Evolutionary conservation across 768 basidiomycete species (phyloP).

Genomic region (Chlorophyllum brunneum): DNA sequence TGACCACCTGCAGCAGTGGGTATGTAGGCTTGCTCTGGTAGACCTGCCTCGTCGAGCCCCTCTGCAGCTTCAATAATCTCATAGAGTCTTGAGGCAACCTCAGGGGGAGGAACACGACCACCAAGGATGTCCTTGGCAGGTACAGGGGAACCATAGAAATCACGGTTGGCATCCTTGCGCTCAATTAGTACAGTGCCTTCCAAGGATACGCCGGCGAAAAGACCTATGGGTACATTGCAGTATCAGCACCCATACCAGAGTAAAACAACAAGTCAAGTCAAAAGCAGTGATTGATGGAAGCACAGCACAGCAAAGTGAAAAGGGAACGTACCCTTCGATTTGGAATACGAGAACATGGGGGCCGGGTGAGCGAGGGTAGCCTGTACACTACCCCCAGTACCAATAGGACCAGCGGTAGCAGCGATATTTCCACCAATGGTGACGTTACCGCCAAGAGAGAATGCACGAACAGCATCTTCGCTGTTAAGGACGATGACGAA

Average conservation of each 20-base stretch:
- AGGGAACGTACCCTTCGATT: conserved; percentile 76
- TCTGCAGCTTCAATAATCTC: conserved; percentile 97
- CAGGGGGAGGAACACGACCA: conserved; percentile 95
- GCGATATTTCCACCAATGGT: conserved; percentile 90
- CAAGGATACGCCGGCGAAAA: conserved; percentile 91
- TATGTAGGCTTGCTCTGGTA: conserved; percentile 79
- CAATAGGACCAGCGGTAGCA: conserved; percentile 88
- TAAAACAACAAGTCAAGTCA: neutral
- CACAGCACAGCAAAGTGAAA: neutral
- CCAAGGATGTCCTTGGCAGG: conserved; percentile 89
- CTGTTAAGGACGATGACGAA: conserved; percentile 97
- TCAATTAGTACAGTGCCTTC: conserved; percentile 95
- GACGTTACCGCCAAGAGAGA: conserved; percentile 93
- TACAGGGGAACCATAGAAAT: conserved; percentile 91
- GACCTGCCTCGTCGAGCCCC: conserved; percentile 80
- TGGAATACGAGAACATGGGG: conserved; percentile 96
- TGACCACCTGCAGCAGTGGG: conserved; percentile 64
- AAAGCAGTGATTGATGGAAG: neutral
- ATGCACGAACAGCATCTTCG: conserved; percentile 93
- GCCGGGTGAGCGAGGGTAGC: conserved; percentile 88
- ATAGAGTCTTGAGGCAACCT: conserved; percentile 88
- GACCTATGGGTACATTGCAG: conserved; percentile 42
- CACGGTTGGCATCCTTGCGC: conserved; percentile 92
- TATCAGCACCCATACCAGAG: neutral
- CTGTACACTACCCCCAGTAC: conserved; percentile 89